Evolutionary conservation across 2,329 filamentous ascomycete genomes (phyloP), one percentile per base, ranked within the genome.

Genomic region (Neonectria punicea): DNA sequence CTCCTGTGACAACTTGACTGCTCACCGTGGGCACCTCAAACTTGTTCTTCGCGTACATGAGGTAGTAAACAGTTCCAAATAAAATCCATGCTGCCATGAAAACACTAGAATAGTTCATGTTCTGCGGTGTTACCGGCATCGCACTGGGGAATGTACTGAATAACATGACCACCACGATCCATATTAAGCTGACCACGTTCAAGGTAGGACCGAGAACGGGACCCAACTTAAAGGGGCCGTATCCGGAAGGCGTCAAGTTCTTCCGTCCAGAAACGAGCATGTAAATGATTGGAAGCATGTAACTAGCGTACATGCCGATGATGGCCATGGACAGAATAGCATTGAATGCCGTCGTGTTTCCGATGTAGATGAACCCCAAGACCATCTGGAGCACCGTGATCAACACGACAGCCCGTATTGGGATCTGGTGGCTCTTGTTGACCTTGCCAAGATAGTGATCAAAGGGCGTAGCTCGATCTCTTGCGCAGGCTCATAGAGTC

Each of bases 301-400:
- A 83, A 7, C 82, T 83, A 0, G 77, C 1, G 65, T 84, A 84
- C 58, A 84, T 70, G 2, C 79, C 78, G 4, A 83, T 78, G 43
- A 84, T 78, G 0, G 79, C 74, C 77, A 83, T 80, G 1, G 78
- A 80, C 0, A 81, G 67, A 16, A 82, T 71, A 1, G 80, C 81
- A n/a, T 75, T 82, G 63, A 80, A 81, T 0, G 82, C 80, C 0
- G 81, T 82, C 0, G 70, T 74, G 61, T 80, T 80, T 18, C 80
- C 82, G 1, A 80, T 68, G 43, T 82, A 82, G 61, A 83, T 80
- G 49, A 82, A 70, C 0, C 77, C 77, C 1, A 79, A 74, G 0
- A 77, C 51, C 41, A 75, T 68, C 50, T 78, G 74, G 0, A 79
- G 63, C 2, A 70, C 50, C 0, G 69, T 70, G 3, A 76, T 69